Evolutionary conservation across 2,329 filamentous ascomycete genomes (phyloP), one percentile per base, ranked within the genome.

Genomic region (Botrytis aclada): DNA sequence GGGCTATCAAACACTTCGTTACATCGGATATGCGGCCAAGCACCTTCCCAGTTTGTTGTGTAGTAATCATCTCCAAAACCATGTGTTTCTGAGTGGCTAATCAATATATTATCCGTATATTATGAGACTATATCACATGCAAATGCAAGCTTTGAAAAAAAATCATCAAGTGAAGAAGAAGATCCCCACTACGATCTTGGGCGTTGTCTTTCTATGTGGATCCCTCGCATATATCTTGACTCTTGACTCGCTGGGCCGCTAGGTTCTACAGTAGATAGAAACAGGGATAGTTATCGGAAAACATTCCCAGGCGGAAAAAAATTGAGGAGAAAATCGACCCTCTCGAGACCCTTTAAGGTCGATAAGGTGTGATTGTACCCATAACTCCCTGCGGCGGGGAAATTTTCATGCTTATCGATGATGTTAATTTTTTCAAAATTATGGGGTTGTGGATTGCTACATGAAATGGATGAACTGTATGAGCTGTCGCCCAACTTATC

Each of bases 351-450:
- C 41, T 62, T 51, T 14, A 66, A 14, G 32, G 32, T 67, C 34
- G 65, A 67, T 41, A 56, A 41, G 65, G n/a, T 56, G 58, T 62
- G 22, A n/a, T 62, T 18, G 58, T 39, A 39, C 34, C 51, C 51
- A 29, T 18, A 29, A 56, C 14, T 56, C 14, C 7, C 12, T 37
- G 32, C 34, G 22, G 34, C 34, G n/a, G 34, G 34, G 25, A 51
- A 45, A 66, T 37, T 66, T 29, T 47, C 43, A n/a, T 25, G 45
- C 64, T 67, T 67, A 67, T 67, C 64, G 45, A 54, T 67, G 64
- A 51, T 66, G 45, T 39, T 66, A 16, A 39, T 61, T 37, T 39
- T 61, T 61, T 41, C 22, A 62, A 62, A 67, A 39, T 39, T 67
- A 54, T 67, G 64, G 47, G 34, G 65, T 56, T 67, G 34, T 54